phyloP scores from a whole-genome alignment of 306 rosid genomes.

The Cucurbita argyrosperma region DNA sequence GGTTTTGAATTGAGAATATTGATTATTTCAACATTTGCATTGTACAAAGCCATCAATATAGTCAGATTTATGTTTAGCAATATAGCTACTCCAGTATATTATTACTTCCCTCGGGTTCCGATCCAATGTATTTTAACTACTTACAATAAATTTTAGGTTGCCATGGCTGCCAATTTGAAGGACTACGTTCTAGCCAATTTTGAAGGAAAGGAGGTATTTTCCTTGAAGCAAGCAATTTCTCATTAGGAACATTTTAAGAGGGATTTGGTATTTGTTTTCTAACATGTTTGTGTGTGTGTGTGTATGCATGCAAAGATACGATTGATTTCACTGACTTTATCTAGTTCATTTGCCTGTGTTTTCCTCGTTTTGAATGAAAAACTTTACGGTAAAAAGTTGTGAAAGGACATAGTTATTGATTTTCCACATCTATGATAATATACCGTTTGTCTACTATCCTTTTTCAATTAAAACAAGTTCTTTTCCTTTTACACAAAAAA shows the following conservation, averaged over 20 bases:
- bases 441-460: background rate
- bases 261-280: background rate
- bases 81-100: background rate
- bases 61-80: background rate
- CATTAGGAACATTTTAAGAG: background rate
- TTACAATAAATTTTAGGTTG: conserved; percentile 36
- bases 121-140: background rate
- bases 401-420: background rate
- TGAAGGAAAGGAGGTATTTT: conserved; percentile 65
- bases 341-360: background rate
- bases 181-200: conserved; percentile 61
- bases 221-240: background rate
- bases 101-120: background rate
- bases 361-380: background rate
- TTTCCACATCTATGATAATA: background rate
- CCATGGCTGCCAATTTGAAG: conserved; percentile 86
- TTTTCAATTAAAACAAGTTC: background rate
- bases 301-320: background rate
- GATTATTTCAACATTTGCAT: background rate
- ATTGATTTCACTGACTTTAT: background rate
- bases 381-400: background rate
- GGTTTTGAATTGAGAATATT: background rate
- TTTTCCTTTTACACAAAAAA: background rate
- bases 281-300: background rate
- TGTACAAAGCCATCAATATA: background rate